Evolutionary conservation across 352 stramenopile genomes (phyloP).

Genomic region (Pythium sp.): DNA sequence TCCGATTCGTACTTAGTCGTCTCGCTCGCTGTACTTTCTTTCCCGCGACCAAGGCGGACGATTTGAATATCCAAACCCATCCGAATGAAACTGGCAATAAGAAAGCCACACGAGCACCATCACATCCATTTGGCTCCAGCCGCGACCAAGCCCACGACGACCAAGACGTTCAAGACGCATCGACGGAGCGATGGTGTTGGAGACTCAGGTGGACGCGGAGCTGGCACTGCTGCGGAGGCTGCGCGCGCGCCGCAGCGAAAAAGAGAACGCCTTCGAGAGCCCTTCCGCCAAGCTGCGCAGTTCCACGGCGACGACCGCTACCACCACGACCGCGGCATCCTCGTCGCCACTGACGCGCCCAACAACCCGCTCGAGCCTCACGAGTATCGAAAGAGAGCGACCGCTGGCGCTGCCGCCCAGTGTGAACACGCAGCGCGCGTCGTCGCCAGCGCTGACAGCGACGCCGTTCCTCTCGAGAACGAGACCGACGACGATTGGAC

Average conservation of each 20-base stretch:
- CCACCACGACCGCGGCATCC: neutral
- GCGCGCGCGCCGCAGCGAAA: conserved; percentile 20
- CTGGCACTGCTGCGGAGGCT: conserved; percentile 19
- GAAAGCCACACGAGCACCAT: neutral
- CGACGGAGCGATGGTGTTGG: conserved; percentile 10
- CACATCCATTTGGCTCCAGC: neutral
- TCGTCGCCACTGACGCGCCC: neutral
- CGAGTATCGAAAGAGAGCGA: conserved; percentile 3
- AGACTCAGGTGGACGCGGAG: conserved; percentile 14
- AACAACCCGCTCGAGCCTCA: conserved; percentile 5
- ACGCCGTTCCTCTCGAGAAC: conserved; percentile 7
- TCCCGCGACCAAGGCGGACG: neutral
- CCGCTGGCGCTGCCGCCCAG: conserved; percentile 7
- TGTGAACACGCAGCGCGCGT: conserved; percentile 14
- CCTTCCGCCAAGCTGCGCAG: conserved; percentile 14
- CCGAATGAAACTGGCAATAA: neutral
- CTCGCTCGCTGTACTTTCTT: conserved; percentile 8
- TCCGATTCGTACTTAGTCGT: conserved; percentile 4
- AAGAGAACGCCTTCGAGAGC: conserved; percentile 21
- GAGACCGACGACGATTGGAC: conserved; percentile 7
- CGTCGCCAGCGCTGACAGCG: neutral
- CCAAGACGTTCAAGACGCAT: neutral
- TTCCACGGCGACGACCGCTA: conserved; percentile 8
- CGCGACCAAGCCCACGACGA: neutral
- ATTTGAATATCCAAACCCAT: conserved; percentile 23